A percentile compares a stretch with the other conserved stretches of the same genome.
Evolutionary conservation across 208 protist species (phyloP).

Genomic region (Acanthamoeba quina): DNA sequence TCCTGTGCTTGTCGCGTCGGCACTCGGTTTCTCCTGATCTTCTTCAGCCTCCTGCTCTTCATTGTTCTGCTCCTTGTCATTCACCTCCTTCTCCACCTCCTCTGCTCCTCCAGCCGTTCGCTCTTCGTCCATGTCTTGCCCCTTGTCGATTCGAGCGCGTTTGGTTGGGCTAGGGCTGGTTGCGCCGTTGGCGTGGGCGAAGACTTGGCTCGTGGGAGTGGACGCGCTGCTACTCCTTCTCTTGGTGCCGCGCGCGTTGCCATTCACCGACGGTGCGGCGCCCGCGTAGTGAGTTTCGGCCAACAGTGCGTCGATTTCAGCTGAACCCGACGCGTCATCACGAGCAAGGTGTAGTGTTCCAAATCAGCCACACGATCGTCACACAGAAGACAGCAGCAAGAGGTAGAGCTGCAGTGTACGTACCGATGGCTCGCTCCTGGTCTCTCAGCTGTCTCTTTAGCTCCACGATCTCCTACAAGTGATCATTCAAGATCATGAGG

Average conservation of each 20-base stretch:
- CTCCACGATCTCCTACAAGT: neutral
- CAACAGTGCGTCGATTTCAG: slow-evolving; percentile 5
- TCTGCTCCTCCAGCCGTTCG: neutral
- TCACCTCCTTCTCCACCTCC: neutral
- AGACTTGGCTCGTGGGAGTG: neutral
- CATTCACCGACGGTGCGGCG: neutral
- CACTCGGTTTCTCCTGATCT: too few relatives aligned
- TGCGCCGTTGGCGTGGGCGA: neutral
- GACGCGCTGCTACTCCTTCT: neutral
- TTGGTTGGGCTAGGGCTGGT: neutral
- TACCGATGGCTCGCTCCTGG: slow-evolving; percentile 16
- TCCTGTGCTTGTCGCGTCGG: neutral
- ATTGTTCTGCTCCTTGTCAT: neutral
- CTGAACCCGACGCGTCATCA: neutral
- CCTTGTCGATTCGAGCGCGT: neutral
- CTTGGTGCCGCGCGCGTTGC: neutral
- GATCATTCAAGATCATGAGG: neutral
- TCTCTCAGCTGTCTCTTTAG: neutral
- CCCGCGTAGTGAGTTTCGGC: neutral
- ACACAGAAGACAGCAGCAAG: neutral
- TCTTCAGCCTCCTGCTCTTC: neutral
- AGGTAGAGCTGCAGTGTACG: neutral
- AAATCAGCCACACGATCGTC: too few relatives aligned
- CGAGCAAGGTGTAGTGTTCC: too few relatives aligned
- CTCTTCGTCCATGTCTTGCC: neutral